A percentile compares a stretch with the other conserved stretches of the same genome.
Conservation (phyloP, 2,329 filamentous ascomycete species). For the Didymosphaeria variabile region DNA sequence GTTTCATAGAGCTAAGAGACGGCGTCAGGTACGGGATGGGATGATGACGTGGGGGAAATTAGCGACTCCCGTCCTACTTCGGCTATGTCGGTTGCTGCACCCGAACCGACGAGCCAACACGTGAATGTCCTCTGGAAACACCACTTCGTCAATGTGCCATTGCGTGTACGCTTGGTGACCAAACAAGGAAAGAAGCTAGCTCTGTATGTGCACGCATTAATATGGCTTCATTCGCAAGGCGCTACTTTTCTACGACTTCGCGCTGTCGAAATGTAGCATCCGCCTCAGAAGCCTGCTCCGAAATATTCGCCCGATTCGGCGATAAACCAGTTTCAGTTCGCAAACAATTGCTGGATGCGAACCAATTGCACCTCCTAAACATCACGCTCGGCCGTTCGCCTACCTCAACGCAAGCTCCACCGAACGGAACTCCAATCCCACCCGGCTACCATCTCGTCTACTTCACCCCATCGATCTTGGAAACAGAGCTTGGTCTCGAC, state of each 20-base stretch:
- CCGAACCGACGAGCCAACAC: background rate
- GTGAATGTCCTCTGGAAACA: background rate
- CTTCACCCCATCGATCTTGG: conserved; percentile 77
- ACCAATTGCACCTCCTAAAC: conserved; percentile 43
- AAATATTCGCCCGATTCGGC: conserved; percentile 43
- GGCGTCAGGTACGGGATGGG: background rate
- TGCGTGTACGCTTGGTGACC: background rate
- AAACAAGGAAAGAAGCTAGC: too few relatives aligned
- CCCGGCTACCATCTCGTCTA: conserved; percentile 86
- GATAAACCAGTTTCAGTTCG: conserved; percentile 40
- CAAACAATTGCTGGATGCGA: conserved; percentile 43
- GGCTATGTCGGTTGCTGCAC: conserved; percentile 7
- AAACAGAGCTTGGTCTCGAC: conserved; percentile 74
- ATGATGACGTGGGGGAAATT: background rate
- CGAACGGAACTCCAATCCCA: conserved; percentile 57
- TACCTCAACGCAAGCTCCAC: conserved; percentile 30
- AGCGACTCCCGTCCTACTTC: background rate
- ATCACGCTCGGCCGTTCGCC: conserved; percentile 39
- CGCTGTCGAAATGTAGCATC: conserved; percentile 26
- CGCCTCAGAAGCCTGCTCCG: conserved; percentile 39
- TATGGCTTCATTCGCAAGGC: conserved; percentile 32
- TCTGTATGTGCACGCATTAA: background rate
- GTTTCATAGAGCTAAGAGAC: background rate
- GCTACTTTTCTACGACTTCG: conserved; percentile 30
- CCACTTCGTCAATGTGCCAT: background rate